A percentile compares a stretch with the other conserved stretches of the same genome.
phyloP scores from a whole-genome alignment of 352 stramenopile genomes.

The Phytophthora macrochlamydospora region DNA sequence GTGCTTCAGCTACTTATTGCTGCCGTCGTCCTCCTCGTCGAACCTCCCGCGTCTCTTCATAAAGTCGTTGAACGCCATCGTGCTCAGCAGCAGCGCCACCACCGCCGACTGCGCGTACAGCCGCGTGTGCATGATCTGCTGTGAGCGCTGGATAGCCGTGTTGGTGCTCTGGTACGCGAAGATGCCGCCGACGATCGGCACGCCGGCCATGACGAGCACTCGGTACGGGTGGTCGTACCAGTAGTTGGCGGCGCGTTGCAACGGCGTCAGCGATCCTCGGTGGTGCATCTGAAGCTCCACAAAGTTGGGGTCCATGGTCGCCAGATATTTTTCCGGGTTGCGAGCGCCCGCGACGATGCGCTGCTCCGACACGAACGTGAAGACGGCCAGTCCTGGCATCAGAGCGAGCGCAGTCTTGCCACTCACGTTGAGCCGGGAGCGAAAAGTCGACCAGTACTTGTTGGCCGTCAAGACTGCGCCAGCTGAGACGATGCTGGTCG shows the following conservation, averaged over 20 bases:
- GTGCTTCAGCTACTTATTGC: not conserved
- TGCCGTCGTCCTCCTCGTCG: constrained; percentile 14
- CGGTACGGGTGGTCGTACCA: constrained; percentile 74
- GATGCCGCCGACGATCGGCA: constrained; percentile 65
- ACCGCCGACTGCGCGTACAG: constrained; percentile 70
- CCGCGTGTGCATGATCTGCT: constrained; percentile 81
- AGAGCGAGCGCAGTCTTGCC: constrained; percentile 70
- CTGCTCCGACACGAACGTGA: constrained; percentile 60
- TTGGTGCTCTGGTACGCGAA: constrained; percentile 60
- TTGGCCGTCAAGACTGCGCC: constrained; percentile 42
- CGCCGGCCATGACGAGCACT: constrained; percentile 45
- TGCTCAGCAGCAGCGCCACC: constrained; percentile 58
- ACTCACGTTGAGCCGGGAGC: constrained; percentile 57
- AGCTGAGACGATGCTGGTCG: constrained; percentile 30
- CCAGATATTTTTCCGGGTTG: constrained; percentile 69
- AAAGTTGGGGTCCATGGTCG: constrained; percentile 42
- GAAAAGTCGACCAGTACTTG: constrained; percentile 60
- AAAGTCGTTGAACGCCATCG: constrained; percentile 79
- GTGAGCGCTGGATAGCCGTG: constrained; percentile 55
- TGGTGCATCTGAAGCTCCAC: constrained; percentile 15
- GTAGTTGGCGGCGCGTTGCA: constrained; percentile 62
- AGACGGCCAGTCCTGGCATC: constrained; percentile 49
- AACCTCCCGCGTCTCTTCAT: constrained; percentile 67
- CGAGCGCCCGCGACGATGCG: constrained; percentile 49
- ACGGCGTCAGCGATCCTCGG: constrained; percentile 16